Percentiles rank a stretch among this genome's conserved stretches.
Evolutionary conservation across 306 rosid species (phyloP).

Genomic region (Ammopiptanthus mongolicus): DNA sequence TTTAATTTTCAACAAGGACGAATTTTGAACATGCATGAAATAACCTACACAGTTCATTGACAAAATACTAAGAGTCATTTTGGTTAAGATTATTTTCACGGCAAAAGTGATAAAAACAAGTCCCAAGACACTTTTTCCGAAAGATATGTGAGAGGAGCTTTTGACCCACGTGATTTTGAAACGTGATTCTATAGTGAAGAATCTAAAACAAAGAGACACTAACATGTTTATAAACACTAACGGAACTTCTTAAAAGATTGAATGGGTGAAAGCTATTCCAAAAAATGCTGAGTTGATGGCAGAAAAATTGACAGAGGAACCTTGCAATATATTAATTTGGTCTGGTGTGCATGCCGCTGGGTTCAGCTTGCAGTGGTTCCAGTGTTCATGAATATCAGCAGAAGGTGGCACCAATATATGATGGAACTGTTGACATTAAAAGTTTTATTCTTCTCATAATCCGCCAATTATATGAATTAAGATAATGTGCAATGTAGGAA

Average conservation of each 20-base stretch:
- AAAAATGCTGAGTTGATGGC: not conserved
- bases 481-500: not conserved
- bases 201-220: no score
- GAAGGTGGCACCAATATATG: constrained; percentile 77
- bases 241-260: not conserved
- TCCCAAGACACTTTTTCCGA: no score
- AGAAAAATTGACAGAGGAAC: constrained; percentile 25
- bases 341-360: constrained; percentile 53
- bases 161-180: no score
- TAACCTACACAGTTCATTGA: not conserved
- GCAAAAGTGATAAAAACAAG: no score
- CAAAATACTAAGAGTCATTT: no score
- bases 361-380: constrained; percentile 74
- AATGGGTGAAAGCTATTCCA: not conserved
- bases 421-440: constrained; percentile 50
- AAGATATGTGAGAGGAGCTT: no score
- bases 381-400: constrained; percentile 65
- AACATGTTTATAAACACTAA: not conserved
- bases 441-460: constrained; percentile 13
- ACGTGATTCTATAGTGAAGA: no score
- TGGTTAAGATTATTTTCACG: no score
- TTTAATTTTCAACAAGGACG: not conserved
- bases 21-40: not conserved
- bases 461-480: not conserved
- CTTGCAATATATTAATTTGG: constrained; percentile 66